Base-by-base conservation (phyloP, 768 basidiomycete genomes). In the Mrakia gelida region DNA sequence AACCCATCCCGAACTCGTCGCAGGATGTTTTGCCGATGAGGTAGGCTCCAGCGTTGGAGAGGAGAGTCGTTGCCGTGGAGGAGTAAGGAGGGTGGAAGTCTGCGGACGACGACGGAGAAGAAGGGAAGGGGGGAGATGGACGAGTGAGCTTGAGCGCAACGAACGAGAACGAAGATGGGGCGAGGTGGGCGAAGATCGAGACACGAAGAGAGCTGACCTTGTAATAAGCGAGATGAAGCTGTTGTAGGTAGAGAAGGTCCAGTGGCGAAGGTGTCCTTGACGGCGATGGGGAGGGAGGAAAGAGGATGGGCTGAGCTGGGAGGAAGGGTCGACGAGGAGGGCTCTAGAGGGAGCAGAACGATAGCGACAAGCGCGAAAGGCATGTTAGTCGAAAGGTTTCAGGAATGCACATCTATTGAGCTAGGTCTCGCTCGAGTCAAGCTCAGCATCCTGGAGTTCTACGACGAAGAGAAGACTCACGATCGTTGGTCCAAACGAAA, bases 1-100 rank as follows among this genome's bases (percentile, higher is more conserved):
- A 95, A 91, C 96, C 96, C 96, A 98, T 98, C 1, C 96, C 96
- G 84, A 98, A 98, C 84, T 98, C 95, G 83, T 99, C 96, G 84
- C 94, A 93, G 82, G 96, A 95, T 0, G 95, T 91, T 85, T 97
- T 97, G 1, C 94, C 96, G 2, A 92, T 82, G 16, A 98, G 87
- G 26, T 89, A 84, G 0, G 91, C 94, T 0, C 94, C 94, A 0
- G 86, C 85, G 0, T 86, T 79, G 0, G 87, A 86, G 3, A 98
- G 84, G 15, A 90, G 84, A 6, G 85, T 79, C 0, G 97, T 92
- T 9, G 92, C 92, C 0, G 94, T 96, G 71, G 96, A 93, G 83
- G 94, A 92, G 82, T 92, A 94, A 0, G 93, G 93, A 0, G 95
- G 89, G 0, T 81, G 84, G 82, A 92, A 97, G 56, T 88, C 92